phyloP scores from a whole-genome alignment of 768 basidiomycete species.

The Crepidotus variabilis region DNA sequence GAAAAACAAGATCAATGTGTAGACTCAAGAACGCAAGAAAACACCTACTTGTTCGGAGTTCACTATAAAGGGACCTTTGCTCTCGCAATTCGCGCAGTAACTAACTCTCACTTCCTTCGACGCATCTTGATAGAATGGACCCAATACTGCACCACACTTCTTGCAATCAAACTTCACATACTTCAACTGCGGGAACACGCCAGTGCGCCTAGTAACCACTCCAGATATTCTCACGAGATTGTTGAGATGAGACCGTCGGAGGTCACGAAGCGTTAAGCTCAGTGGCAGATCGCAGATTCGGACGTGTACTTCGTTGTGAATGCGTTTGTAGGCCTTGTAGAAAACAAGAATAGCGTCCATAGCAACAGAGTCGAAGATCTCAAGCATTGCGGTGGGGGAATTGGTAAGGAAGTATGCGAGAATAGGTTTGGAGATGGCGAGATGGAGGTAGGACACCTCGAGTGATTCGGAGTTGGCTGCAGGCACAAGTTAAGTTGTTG shows the following conservation, averaged over 20 bases:
- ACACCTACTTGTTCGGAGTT: slow-evolving; percentile 87
- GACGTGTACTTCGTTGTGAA: slow-evolving; percentile 97
- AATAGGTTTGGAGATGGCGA: slow-evolving; percentile 89
- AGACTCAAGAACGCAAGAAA: not conserved
- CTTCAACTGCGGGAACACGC: slow-evolving; percentile 99
- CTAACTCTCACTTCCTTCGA: slow-evolving; percentile 91
- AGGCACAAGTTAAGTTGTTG: slow-evolving; percentile 9
- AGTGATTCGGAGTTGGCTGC: slow-evolving; percentile 95
- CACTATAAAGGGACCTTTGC: slow-evolving; percentile 91
- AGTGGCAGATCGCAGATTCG: slow-evolving; percentile 93
- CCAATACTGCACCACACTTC: slow-evolving; percentile 90
- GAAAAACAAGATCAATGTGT: not conserved
- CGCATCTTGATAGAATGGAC: slow-evolving; percentile 98
- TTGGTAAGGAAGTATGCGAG: slow-evolving; percentile 97
- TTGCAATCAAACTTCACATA: slow-evolving; percentile 98
- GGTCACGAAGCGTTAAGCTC: slow-evolving; percentile 85
- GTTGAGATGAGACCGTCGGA: slow-evolving; percentile 89
- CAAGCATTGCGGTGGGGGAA: slow-evolving; percentile 88
- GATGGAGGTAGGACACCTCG: slow-evolving; percentile 96
- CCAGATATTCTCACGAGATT: slow-evolving; percentile 94
- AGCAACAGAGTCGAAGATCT: slow-evolving; percentile 94
- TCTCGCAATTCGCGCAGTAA: slow-evolving; percentile 92
- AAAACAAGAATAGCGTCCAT: slow-evolving; percentile 91
- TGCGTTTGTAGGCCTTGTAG: slow-evolving; percentile 94
- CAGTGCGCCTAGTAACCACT: slow-evolving; percentile 92